Evolutionary conservation across 306 rosid genomes (phyloP).

Genomic region (Cucumis sativus): Cucumber_9930_V3 NC_026660.2:9947001-9947500

Average conservation of each 20-base stretch:
- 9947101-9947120: neutral
- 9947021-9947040: no score
- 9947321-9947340: neutral
- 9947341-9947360: constrained; percentile 1
- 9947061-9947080: neutral
- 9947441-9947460: neutral
- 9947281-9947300: neutral
- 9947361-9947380: neutral
- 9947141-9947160: constrained; percentile 44
- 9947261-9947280: constrained; percentile 44
- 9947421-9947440: neutral
- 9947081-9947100: no score
- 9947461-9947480: neutral
- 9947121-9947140: neutral
- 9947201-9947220: constrained; percentile 70
- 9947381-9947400: neutral
- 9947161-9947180: constrained; percentile 79
- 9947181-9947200: constrained; percentile 78
- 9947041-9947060: no score
- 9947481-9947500: neutral
- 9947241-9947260: constrained; percentile 56
- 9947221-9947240: constrained; percentile 72
- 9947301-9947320: constrained; percentile 1
- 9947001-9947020: neutral
- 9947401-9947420: neutral